Evolutionary conservation across 352 stramenopile species (phyloP).

Genomic region (Phytophthora colocasiae): DNA sequence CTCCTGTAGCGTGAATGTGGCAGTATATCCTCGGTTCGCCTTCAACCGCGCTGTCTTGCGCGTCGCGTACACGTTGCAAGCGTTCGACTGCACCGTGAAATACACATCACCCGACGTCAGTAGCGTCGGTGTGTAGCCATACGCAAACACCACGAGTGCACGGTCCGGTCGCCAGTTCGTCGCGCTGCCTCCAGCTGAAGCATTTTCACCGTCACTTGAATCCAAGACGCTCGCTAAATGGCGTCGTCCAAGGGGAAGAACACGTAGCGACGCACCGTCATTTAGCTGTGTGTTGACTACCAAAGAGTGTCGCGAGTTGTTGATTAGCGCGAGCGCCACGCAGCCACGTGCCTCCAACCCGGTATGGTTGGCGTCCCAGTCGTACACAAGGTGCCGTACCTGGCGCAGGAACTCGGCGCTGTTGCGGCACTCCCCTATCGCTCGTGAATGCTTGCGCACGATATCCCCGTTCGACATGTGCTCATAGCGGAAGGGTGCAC

Average conservation of each 20-base stretch:
- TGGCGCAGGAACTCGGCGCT: conserved; percentile 66
- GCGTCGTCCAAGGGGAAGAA: conserved; percentile 66
- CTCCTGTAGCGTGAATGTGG: conserved; percentile 87
- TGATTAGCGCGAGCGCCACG: conserved; percentile 75
- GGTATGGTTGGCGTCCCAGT: conserved; percentile 89
- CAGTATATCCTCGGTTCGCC: conserved; percentile 81
- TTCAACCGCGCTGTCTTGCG: conserved; percentile 79
- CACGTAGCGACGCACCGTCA: conserved; percentile 75
- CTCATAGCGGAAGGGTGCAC: conserved; percentile 63
- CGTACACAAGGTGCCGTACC: conserved; percentile 80
- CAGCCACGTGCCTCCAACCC: conserved; percentile 80
- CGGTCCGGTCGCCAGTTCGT: conserved; percentile 68
- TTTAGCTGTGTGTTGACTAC: conserved; percentile 74
- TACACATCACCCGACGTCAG: conserved; percentile 87
- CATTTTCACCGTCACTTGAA: conserved; percentile 7
- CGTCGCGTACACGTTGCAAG: conserved; percentile 83
- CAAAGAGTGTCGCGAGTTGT: conserved; percentile 82
- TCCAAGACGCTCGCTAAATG: conserved; percentile 62
- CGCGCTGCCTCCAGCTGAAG: conserved; percentile 31
- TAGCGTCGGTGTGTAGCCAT: conserved; percentile 85
- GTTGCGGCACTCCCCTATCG: conserved; percentile 53
- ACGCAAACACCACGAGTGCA: conserved; percentile 80
- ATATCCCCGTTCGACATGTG: conserved; percentile 82
- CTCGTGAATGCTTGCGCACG: conserved; percentile 71
- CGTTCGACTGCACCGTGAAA: conserved; percentile 85